Percentiles rank a stretch among this genome's conserved stretches.
phyloP scores from a whole-genome alignment of 2,329 filamentous ascomycete species.

The Nemania bipapillata region DNA sequence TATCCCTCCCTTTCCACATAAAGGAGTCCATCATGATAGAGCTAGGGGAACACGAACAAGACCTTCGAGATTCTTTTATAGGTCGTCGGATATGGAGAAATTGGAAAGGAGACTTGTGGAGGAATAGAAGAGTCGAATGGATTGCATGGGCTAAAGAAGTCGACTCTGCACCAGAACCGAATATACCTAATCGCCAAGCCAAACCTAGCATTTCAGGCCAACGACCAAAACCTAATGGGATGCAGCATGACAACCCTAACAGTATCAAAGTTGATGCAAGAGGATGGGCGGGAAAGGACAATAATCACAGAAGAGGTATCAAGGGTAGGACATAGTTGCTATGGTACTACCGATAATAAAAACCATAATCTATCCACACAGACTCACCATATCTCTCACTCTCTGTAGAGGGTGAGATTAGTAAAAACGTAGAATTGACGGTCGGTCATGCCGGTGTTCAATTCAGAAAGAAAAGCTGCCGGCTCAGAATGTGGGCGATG shows the following conservation, averaged over 20 bases:
- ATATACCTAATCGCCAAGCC: conserved; percentile 23
- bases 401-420: no score
- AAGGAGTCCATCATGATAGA: conserved; percentile 66
- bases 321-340: conserved; percentile 13
- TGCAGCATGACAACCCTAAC: conserved; percentile 32
- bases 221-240: conserved; percentile 23
- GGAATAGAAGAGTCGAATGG: conserved; percentile 65
- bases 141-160: conserved; percentile 67
- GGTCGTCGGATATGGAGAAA: conserved; percentile 67
- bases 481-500: no score
- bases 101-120: conserved; percentile 70
- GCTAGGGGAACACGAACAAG: conserved; percentile 60
- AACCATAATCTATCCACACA: background rate
- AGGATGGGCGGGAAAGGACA: conserved; percentile 25
- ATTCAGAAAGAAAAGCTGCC: no score
- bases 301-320: conserved; percentile 14
- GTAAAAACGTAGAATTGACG: no score
- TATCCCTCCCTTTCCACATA: conserved; percentile 66
- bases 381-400: background rate
- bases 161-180: conserved; percentile 47
- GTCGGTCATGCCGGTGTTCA: no score
- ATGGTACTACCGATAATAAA: conserved; percentile 14
- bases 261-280: conserved; percentile 24
- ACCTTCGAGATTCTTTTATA: conserved; percentile 64
- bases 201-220: conserved; percentile 28